Percentiles rank a stretch among this genome's conserved stretches.
phyloP scores from a whole-genome alignment of 345 rosid species.

The Gossypium australe region DNA sequence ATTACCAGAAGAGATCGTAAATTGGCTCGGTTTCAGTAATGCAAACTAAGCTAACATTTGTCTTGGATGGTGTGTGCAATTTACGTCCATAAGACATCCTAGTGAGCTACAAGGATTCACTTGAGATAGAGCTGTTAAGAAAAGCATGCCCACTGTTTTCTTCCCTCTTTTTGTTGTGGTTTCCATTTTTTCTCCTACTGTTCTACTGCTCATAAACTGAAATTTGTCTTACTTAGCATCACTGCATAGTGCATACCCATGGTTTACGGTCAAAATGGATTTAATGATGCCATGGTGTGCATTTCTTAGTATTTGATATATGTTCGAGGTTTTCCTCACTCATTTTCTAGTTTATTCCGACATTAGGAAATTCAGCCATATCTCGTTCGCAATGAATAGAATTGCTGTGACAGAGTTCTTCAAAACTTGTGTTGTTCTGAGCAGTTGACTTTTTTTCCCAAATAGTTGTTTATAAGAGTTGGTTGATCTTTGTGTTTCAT shows the following conservation, averaged over 20 bases:
- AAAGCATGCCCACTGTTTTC: neutral
- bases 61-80: neutral
- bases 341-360: neutral
- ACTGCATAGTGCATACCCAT: neutral
- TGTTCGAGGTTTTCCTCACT: neutral
- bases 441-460: neutral
- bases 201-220: neutral
- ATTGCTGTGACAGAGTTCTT: neutral
- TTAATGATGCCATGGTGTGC: neutral
- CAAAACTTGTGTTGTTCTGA: neutral
- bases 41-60: neutral
- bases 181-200: neutral
- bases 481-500: neutral
- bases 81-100: neutral
- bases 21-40: neutral
- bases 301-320: neutral
- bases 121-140: neutral
- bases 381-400: neutral
- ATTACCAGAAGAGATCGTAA: neutral
- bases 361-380: neutral
- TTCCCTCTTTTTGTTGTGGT: neutral
- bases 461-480: neutral
- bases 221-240: neutral
- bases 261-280: constrained; percentile 7
- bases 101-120: neutral